A percentile compares a stretch with the other conserved stretches of the same genome.
These are phyloP conservation scores for Beauveria sp. DNA, from an alignment of 2,329 filamentous ascomycete species.

Conservation along the genomic window DNA sequence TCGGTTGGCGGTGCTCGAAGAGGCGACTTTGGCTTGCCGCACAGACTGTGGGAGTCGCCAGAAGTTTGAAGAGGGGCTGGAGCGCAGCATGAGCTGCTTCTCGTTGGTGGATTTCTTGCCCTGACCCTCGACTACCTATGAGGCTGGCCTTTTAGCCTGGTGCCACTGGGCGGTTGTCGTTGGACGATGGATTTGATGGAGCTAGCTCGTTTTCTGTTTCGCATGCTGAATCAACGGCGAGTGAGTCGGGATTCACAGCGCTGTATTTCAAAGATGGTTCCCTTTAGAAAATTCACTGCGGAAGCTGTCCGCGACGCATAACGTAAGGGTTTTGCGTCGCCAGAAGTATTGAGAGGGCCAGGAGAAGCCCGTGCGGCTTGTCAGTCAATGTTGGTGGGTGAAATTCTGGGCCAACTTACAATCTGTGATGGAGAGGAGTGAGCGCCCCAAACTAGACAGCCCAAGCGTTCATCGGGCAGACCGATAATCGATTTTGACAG, in stretches of 20 bases:
- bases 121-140: not conserved
- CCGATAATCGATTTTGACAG: not conserved
- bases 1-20: slow-evolving; percentile 4
- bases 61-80: slow-evolving; percentile 4
- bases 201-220: not conserved
- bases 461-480: not conserved
- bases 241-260: not conserved
- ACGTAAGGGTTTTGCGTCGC: not conserved
- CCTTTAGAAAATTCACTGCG: not conserved
- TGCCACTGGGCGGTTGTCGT: not conserved
- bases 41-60: slow-evolving; percentile 3
- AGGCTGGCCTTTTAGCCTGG: not conserved
- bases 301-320: not conserved
- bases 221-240: not conserved
- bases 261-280: too few species aligned
- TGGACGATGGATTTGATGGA: not conserved
- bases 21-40: slow-evolving; percentile 6
- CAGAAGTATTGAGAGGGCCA: not conserved
- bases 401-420: not conserved
- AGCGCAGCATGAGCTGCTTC: not conserved
- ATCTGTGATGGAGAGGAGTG: not conserved
- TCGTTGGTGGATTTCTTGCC: not conserved
- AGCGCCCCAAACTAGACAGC: not conserved
- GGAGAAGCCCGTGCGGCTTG: slow-evolving; percentile 1
- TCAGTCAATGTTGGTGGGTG: not conserved